Conservation (phyloP, 768 basidiomycete genomes). For the Mycena venus region DNA sequence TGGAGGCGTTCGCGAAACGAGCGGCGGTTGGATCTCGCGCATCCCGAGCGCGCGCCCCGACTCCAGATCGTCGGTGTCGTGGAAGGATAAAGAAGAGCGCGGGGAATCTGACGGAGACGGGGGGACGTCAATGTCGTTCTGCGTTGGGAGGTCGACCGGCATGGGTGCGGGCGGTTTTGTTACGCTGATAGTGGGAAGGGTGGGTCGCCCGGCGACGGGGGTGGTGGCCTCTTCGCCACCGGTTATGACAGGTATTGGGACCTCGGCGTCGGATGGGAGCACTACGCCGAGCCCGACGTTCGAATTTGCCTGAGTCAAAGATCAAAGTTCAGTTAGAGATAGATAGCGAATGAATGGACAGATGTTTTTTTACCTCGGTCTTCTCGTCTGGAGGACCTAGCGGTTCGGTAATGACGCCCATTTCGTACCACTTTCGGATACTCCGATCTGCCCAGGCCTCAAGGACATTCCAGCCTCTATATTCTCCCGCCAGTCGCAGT, state of each 20-base stretch:
- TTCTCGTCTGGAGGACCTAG: slow-evolving; percentile 56
- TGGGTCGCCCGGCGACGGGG: slow-evolving; percentile 42
- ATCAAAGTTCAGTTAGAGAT: not conserved
- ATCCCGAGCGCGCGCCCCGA: slow-evolving; percentile 58
- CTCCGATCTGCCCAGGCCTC: slow-evolving; percentile 96
- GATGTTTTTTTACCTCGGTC: slow-evolving; percentile 65
- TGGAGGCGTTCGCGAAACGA: slow-evolving; percentile 35
- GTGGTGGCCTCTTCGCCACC: slow-evolving; percentile 54
- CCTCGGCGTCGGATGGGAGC: slow-evolving; percentile 51
- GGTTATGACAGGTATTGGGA: slow-evolving; percentile 78
- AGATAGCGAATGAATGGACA: slow-evolving; percentile 49
- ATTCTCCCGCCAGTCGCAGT: slow-evolving; percentile 85
- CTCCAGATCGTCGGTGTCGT: slow-evolving; percentile 66
- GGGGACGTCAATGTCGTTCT: slow-evolving; percentile 65
- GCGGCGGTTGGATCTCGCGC: slow-evolving; percentile 48
- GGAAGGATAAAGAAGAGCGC: slow-evolving; percentile 57
- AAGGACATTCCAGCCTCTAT: slow-evolving; percentile 91
- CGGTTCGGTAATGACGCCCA: slow-evolving; percentile 75
- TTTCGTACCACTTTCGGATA: slow-evolving; percentile 87
- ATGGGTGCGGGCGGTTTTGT: slow-evolving; percentile 80
- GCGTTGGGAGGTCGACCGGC: slow-evolving; percentile 79
- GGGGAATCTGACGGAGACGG: slow-evolving; percentile 61
- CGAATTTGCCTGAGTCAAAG: slow-evolving; percentile 60
- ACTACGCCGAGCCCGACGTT: slow-evolving; percentile 59
- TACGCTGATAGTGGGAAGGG: slow-evolving; percentile 70